Conservation (phyloP, 176 grass and related monocot genomes). For the Bonia amplexicaulis region DNA sequence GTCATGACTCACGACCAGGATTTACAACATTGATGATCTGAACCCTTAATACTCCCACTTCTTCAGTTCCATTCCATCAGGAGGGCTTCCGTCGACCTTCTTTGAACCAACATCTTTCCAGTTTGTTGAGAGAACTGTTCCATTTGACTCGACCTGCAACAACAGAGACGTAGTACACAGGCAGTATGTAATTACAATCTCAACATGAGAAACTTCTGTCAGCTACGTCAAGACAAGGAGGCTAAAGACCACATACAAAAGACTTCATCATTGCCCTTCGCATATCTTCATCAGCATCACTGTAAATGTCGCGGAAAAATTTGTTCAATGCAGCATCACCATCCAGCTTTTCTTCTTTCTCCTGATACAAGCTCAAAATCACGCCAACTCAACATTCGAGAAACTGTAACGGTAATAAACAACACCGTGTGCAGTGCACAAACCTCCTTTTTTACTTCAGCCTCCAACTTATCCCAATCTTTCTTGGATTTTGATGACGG, state of each 20-base stretch:
- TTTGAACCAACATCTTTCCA: slow-evolving; percentile 81
- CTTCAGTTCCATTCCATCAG: slow-evolving; percentile 80
- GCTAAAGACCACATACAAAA: slow-evolving; percentile 50
- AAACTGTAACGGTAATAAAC: background rate
- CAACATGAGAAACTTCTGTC: background rate
- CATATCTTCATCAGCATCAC: slow-evolving; percentile 78
- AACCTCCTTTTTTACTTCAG: slow-evolving; percentile 81
- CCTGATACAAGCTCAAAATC: slow-evolving; percentile 38
- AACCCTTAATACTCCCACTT: slow-evolving; percentile 63
- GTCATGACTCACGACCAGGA: background rate
- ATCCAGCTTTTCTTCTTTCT: slow-evolving; percentile 84
- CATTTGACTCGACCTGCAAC: slow-evolving; percentile 82
- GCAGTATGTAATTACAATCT: slow-evolving; percentile 1
- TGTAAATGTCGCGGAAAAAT: slow-evolving; percentile 69
- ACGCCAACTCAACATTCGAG: background rate
- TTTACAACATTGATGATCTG: slow-evolving; percentile 34
- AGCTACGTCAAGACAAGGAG: background rate
- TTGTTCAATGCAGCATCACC: slow-evolving; percentile 90
- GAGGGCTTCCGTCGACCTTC: slow-evolving; percentile 57
- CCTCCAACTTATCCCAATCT: slow-evolving; percentile 88
- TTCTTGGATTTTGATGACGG: slow-evolving; percentile 74
- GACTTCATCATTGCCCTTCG: slow-evolving; percentile 84
- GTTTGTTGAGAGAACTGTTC: slow-evolving; percentile 81
- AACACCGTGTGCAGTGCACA: background rate
- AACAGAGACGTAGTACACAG: background rate